These are phyloP conservation scores for Ganoderma sinense DNA, from an alignment of 1,284 basidiomycete species.

Conservation along the genomic window DNA sequence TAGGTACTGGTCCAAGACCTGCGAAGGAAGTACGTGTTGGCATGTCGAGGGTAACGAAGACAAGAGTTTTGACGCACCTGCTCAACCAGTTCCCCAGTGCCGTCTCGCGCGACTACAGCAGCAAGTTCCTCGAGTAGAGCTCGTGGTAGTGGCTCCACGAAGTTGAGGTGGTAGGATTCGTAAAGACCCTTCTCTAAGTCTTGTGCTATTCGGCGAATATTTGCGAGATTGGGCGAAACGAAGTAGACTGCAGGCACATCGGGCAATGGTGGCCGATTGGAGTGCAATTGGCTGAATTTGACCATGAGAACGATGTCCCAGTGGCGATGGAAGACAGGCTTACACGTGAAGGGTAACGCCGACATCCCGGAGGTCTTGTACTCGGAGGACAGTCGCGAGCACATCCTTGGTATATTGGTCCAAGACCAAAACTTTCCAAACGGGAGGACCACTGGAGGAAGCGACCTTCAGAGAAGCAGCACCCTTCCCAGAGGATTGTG, in stretches of 20 bases:
- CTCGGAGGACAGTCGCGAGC: slow-evolving; percentile 92
- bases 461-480: slow-evolving; percentile 50
- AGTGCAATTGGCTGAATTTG: slow-evolving; percentile 83
- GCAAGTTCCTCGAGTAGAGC: slow-evolving; percentile 95
- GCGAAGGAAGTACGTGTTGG: not conserved
- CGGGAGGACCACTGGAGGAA: slow-evolving; percentile 72
- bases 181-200: slow-evolving; percentile 91
- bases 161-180: slow-evolving; percentile 94
- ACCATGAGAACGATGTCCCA: not conserved
- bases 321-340: slow-evolving; percentile 26
- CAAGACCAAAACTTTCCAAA: slow-evolving; percentile 97
- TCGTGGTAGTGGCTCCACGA: slow-evolving; percentile 91
- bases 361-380: slow-evolving; percentile 95
- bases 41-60: not conserved
- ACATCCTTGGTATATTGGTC: slow-evolving; percentile 98
- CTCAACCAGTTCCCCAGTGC: slow-evolving; percentile 84
- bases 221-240: slow-evolving; percentile 88
- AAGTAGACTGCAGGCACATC: slow-evolving; percentile 99
- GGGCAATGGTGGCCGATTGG: slow-evolving; percentile 86
- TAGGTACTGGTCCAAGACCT: slow-evolving; percentile 96
- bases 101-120: slow-evolving; percentile 84
- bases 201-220: slow-evolving; percentile 89
- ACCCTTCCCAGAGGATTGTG: slow-evolving; percentile 46
- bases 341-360: slow-evolving; percentile 99
- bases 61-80: slow-evolving; percentile 56